A percentile compares a stretch with the other conserved stretches of the same genome.
These are phyloP conservation scores for Cetradonia linearis DNA, from an alignment of 495 filamentous ascomycete genomes.

Conservation along the genomic window DNA sequence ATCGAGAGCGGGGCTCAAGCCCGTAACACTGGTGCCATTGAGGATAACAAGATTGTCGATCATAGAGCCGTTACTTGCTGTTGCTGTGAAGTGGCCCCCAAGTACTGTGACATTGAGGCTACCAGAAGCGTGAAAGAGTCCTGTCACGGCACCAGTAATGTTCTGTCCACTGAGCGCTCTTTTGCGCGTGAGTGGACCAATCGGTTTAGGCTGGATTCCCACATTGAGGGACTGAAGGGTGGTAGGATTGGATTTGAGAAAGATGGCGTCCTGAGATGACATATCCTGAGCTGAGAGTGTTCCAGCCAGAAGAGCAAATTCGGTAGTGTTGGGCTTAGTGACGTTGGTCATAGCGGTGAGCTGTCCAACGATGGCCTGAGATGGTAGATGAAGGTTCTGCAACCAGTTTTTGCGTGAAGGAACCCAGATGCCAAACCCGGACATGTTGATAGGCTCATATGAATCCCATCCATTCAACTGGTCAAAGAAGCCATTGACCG, in stretches of 20 bases:
- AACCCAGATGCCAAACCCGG: constrained; percentile 90
- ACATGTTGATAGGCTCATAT: constrained; percentile 47
- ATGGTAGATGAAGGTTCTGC: constrained; percentile 60
- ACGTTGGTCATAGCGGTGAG: constrained; percentile 57
- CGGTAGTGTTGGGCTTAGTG: constrained; percentile 53
- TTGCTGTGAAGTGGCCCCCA: constrained; percentile 77
- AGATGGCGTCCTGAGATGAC: constrained; percentile 57
- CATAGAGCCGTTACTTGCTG: constrained; percentile 53
- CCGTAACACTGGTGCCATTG: constrained; percentile 56
- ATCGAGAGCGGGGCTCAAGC: constrained; percentile 55
- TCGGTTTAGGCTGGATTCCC: constrained; percentile 40
- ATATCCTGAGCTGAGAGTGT: constrained; percentile 61
- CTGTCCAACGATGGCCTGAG: constrained; percentile 56
- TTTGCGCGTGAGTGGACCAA: constrained; percentile 39
- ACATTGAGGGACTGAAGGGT: constrained; percentile 48
- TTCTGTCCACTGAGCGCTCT: constrained; percentile 44
- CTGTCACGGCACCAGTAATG: constrained; percentile 57
- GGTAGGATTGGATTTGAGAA: constrained; percentile 44
- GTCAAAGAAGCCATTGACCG: constrained; percentile 72
- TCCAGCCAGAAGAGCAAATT: constrained; percentile 41
- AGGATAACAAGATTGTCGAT: constrained; percentile 74
- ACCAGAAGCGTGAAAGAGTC: constrained; percentile 60
- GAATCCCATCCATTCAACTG: constrained; percentile 55
- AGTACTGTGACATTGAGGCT: constrained; percentile 73
- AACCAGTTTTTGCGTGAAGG: constrained; percentile 82